phyloP scores from a whole-genome alignment of 371 early-diverging fungal species.

The Mucor circinelloides region DNA sequence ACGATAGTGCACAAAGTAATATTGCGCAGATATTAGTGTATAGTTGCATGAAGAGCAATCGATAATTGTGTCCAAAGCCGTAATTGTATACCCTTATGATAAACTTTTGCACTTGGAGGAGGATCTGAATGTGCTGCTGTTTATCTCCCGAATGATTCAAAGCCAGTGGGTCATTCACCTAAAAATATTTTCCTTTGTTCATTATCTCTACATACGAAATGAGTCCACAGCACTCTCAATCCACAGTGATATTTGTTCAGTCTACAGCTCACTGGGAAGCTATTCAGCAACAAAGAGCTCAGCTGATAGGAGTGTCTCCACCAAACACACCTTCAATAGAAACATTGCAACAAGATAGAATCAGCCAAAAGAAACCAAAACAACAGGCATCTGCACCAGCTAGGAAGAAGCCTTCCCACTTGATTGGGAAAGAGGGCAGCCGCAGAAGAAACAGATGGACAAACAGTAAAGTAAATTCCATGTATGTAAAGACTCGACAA shows the following conservation, averaged over 20 bases:
- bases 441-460: slow-evolving; percentile 39
- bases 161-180: not conserved
- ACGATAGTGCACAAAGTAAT: too few relatives aligned
- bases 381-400: not conserved
- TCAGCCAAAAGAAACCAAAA: not conserved
- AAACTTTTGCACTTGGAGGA: too few relatives aligned
- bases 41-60: too few relatives aligned
- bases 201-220: not conserved
- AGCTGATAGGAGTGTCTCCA: not conserved
- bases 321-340: not conserved
- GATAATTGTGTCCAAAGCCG: too few relatives aligned
- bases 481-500: not conserved
- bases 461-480: slow-evolving; percentile 24
- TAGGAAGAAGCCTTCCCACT: slow-evolving; percentile 10
- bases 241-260: slow-evolving; percentile 28
- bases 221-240: not conserved
- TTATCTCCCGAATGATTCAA: not conserved
- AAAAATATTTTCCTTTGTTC: not conserved
- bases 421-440: slow-evolving; percentile 40
- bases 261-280: slow-evolving; percentile 28
- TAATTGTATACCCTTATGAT: too few relatives aligned
- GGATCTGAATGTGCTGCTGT: not conserved
- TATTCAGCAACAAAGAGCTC: slow-evolving; percentile 16
- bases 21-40: too few relatives aligned
- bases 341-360: not conserved